Percentiles rank a stretch among this genome's conserved stretches.
phyloP scores from a whole-genome alignment of 23 red algal genomes.

The Agarophyton chilense region DNA sequence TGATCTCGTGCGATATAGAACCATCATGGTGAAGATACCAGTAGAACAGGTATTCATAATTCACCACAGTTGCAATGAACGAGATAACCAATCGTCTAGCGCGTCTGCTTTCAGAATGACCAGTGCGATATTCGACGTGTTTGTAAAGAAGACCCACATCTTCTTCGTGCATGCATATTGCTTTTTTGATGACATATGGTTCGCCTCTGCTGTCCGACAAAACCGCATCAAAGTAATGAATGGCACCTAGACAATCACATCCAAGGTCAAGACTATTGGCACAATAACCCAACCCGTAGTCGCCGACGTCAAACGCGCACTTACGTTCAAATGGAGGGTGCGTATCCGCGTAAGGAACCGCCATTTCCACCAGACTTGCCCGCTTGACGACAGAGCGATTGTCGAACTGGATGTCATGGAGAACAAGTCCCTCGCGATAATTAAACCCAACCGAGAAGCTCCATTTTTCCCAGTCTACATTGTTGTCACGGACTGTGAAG shows the following conservation, averaged over 20 bases:
- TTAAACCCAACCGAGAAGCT: constrained; percentile 81
- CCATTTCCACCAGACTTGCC: constrained; percentile 82
- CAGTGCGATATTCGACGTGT: constrained; percentile 83
- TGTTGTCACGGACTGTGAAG: constrained; percentile 53
- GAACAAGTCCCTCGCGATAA: constrained; percentile 69
- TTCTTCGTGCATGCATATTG: constrained; percentile 79
- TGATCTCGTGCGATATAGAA: constrained; percentile 68
- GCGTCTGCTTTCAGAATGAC: constrained; percentile 67
- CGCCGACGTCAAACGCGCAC: constrained; percentile 88
- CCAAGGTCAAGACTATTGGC: constrained; percentile 76
- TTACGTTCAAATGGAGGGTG: constrained; percentile 75
- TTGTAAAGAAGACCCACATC: constrained; percentile 79
- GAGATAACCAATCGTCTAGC: constrained; percentile 72
- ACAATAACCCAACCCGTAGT: constrained; percentile 83
- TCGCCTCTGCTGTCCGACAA: constrained; percentile 65
- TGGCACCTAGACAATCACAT: constrained; percentile 82
- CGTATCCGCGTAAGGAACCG: constrained; percentile 82
- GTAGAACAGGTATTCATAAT: constrained; percentile 89
- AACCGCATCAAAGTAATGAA: constrained; percentile 77
- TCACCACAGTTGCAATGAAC: constrained; percentile 80
- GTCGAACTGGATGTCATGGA: constrained; percentile 64
- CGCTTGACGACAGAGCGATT: constrained; percentile 62
- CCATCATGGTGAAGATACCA: constrained; percentile 91
- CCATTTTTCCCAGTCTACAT: constrained; percentile 84
- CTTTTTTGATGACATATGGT: constrained; percentile 56